Conservation (phyloP, 208 protist genomes). For the Naegleria gruberi region DNA sequence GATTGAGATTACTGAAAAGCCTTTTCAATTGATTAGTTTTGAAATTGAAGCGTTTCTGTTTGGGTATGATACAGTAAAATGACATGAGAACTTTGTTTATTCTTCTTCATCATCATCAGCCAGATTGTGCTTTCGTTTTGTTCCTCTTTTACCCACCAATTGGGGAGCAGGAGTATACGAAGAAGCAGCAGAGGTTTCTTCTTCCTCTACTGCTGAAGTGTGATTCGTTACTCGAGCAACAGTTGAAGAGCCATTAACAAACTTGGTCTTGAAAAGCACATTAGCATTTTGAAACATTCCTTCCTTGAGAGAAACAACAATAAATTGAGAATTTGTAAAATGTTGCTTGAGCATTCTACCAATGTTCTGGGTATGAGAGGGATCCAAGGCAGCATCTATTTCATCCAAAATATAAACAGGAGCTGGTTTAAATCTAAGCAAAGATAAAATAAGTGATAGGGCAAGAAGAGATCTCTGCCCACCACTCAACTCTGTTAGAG, state of each 20-base stretch:
- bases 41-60: too few relatives aligned
- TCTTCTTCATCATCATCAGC: too few relatives aligned
- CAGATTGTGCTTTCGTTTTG: too few relatives aligned
- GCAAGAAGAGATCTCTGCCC: slow-evolving; percentile 98
- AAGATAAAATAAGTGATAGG: slow-evolving; percentile 95
- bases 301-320: slow-evolving; percentile 98
- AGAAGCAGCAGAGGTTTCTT: too few relatives aligned
- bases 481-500: slow-evolving; percentile 94
- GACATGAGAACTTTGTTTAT: too few relatives aligned
- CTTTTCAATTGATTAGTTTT: too few relatives aligned
- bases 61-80: too few relatives aligned
- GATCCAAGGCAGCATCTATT: slow-evolving; percentile 98
- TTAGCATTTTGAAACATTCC: slow-evolving; percentile 99
- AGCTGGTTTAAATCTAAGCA: slow-evolving; percentile 96
- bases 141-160: too few relatives aligned
- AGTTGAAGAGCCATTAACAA: slow-evolving; percentile 62
- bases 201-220: neutral
- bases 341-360: slow-evolving; percentile 91
- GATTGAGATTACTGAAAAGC: too few relatives aligned
- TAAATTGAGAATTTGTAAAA: slow-evolving; percentile 96
- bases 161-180: too few relatives aligned
- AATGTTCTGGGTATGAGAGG: slow-evolving; percentile 98
- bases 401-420: slow-evolving; percentile 99
- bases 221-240: slow-evolving; percentile 29
- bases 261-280: slow-evolving; percentile 95